Base-by-base conservation (phyloP, 495 filamentous ascomycete genomes). In the Xylaria scruposa region DNA sequence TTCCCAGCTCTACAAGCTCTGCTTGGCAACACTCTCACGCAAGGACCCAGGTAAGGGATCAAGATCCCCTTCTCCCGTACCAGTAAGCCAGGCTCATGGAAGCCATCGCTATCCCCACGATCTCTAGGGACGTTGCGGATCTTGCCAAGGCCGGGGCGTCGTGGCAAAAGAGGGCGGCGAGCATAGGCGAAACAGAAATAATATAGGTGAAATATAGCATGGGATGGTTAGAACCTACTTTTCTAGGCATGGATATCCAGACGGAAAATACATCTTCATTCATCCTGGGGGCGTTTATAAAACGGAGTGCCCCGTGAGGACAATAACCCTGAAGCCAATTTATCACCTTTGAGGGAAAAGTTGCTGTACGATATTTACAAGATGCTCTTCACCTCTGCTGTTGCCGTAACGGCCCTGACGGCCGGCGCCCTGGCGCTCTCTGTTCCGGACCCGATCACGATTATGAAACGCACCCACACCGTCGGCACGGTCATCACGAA, bases 401-500 rank as follows among this genome's bases (percentile, higher is more conserved):
- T 79, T 46, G 49, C 77, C 4, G 54, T 76, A 10, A 72, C 76
- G 53, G 73, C 78, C n/a, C 73, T 82, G 33, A 73, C 79, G 44
- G 78, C 76, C 15, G 70, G 76, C 60, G 80, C 68, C 6, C 71
- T 71, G 10, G 82, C 81, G 15, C 68, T 72, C 49, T 77, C 82
- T 31, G 76, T 79, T 1, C 73, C 74, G 24, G 78, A 69, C 49
- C 83, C 83, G 1, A 49, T 82, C 60, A 75, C 81, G 58, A 60
- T 80, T 54, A 62, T 84, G 74, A 82, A 81, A 70, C 78, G 81
- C 24, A 78, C 76, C 3, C 77, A 80, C 49, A 78, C 74, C 8
- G 75, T 81, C 1, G 83, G 83, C 10, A 75, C 76, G 33, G 81
- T 85, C 49, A 82, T 85, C 65, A 80, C 75, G 31, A 78, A 81